Percentiles rank a stretch among this genome's conserved stretches.
phyloP scores from a whole-genome alignment of 1,139 yeast species.

The Pichia norvegensis region DNA sequence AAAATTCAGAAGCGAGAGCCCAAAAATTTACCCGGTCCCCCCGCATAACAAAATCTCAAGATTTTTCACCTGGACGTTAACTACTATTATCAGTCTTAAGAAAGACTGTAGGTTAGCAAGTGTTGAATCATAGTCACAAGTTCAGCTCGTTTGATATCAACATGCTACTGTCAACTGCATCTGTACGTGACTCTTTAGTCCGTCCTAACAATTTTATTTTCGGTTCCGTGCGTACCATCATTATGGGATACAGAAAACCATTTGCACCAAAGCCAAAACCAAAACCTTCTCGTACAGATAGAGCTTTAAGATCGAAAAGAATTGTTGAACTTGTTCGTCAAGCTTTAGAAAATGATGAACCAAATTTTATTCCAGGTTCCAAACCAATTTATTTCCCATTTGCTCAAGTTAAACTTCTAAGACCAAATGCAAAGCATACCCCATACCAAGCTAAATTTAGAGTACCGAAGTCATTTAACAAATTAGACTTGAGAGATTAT shows the following conservation, averaged over 20 bases:
- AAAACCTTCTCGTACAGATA: slow-evolving; percentile 16
- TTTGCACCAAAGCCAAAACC: slow-evolving; percentile 21
- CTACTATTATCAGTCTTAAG: neutral
- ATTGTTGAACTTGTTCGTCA: slow-evolving; percentile 39
- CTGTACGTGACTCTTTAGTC: slow-evolving; percentile 1
- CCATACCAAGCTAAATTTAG: slow-evolving; percentile 93
- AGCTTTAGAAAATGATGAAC: slow-evolving; percentile 53
- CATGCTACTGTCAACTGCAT: neutral
- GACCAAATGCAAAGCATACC: slow-evolving; percentile 90
- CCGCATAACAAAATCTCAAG: neutral
- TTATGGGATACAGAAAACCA: slow-evolving; percentile 24
- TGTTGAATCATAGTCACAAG: neutral
- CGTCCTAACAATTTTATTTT: neutral
- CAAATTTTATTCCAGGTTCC: slow-evolving; percentile 78
- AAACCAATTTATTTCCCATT: slow-evolving; percentile 71
- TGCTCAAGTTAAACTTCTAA: slow-evolving; percentile 67
- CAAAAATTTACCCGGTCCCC: neutral
- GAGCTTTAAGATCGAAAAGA: slow-evolving; percentile 23
- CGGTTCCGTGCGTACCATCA: slow-evolving; percentile 14
- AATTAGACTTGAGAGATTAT: slow-evolving; percentile 85
- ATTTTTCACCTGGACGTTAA: slow-evolving; percentile 1
- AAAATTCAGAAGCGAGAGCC: neutral
- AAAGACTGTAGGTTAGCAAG: neutral
- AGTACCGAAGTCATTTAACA: slow-evolving; percentile 86
- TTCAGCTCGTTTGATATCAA: neutral